A percentile compares a stretch with the other conserved stretches of the same genome.
Conservation (phyloP, 306 rosid species). For the Medicago lupulina region DNA sequence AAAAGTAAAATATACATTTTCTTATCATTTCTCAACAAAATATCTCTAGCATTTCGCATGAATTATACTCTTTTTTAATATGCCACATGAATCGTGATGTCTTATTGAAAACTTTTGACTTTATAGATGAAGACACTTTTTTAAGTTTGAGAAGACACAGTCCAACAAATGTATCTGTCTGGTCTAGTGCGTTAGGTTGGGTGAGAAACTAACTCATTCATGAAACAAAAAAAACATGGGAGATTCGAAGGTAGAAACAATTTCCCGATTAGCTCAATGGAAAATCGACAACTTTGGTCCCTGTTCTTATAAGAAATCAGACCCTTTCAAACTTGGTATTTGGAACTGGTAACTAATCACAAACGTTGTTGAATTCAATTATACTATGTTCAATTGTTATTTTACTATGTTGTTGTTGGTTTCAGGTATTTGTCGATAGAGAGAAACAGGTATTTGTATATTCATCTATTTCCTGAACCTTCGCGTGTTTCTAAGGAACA, state of each 20-base stretch:
- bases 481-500: conserved; percentile 75
- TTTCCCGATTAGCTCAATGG: conserved; percentile 89
- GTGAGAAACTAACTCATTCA: background rate
- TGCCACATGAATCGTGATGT: background rate
- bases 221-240: conserved; percentile 47
- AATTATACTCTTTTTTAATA: no score
- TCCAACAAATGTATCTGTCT: background rate
- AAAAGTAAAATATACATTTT: no score
- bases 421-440: conserved; percentile 71
- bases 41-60: no score
- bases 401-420: background rate
- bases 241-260: conserved; percentile 77
- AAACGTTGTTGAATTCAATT: background rate
- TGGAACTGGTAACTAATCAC: conserved; percentile 75
- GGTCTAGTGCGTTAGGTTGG: background rate
- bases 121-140: background rate
- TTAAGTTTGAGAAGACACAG: background rate
- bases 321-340: conserved; percentile 82
- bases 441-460: conserved; percentile 72
- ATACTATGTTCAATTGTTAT: background rate
- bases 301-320: conserved; percentile 74
- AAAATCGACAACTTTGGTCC: conserved; percentile 84
- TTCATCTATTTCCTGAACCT: conserved; percentile 79
- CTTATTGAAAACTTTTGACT: background rate
- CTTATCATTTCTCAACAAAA: no score